Evolutionary conservation across 2,329 filamentous ascomycete species (phyloP).

Genomic region (Exophiala calicioides): DNA sequence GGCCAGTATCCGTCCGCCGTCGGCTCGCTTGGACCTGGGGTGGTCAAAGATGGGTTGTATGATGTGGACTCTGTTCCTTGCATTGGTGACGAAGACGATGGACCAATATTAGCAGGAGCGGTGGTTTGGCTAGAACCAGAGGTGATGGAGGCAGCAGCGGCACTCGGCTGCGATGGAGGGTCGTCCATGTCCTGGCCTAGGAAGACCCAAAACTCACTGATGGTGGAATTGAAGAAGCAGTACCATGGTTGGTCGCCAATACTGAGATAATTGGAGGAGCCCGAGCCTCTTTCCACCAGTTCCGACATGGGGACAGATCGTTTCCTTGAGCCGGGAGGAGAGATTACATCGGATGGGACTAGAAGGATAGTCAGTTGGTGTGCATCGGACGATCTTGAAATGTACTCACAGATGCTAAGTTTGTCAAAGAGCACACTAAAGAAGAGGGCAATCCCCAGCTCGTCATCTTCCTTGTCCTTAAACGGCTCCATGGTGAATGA

Average conservation of each 20-base stretch:
- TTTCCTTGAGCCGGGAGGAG: slow-evolving; percentile 33
- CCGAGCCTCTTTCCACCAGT: slow-evolving; percentile 26
- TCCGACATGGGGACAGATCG: slow-evolving; percentile 28
- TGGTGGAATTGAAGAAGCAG: slow-evolving; percentile 68
- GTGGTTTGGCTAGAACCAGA: slow-evolving; percentile 18
- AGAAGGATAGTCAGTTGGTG: slow-evolving; percentile 5
- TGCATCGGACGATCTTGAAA: not conserved
- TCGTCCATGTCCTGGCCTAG: slow-evolving; percentile 53
- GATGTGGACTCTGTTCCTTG: slow-evolving; percentile 13
- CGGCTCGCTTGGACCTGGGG: slow-evolving; percentile 22
- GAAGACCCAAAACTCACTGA: slow-evolving; percentile 68
- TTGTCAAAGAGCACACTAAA: slow-evolving; percentile 66
- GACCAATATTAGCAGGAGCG: slow-evolving; percentile 8
- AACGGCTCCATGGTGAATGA: slow-evolving; percentile 56
- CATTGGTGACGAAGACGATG: slow-evolving; percentile 5
- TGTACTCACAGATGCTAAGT: slow-evolving; percentile 52
- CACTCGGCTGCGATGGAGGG: slow-evolving; percentile 13
- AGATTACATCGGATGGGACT: slow-evolving; percentile 42
- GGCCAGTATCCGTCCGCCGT: slow-evolving; percentile 25
- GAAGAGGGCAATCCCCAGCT: slow-evolving; percentile 63
- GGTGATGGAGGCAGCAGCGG: slow-evolving; percentile 26
- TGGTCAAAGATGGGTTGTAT: slow-evolving; percentile 27
- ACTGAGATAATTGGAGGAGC: slow-evolving; percentile 44
- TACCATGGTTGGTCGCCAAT: slow-evolving; percentile 68
- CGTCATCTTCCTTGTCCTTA: slow-evolving; percentile 57